Evolutionary conservation across 1,284 basidiomycete genomes (phyloP).

Genomic region (Sporisorium reilianum): DNA sequence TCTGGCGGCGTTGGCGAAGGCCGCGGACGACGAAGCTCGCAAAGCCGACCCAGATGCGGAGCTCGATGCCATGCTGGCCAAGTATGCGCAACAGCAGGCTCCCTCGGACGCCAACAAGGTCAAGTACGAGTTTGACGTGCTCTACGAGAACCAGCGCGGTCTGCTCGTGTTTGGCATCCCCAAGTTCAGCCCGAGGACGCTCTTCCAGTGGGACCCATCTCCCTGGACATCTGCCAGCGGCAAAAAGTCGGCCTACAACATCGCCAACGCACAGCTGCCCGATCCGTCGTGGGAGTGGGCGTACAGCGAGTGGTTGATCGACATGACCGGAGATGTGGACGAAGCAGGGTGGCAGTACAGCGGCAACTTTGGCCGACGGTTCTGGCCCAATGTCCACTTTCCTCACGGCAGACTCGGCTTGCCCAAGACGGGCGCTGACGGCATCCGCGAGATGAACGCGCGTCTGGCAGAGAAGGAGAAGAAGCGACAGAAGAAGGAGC

Average conservation of each 20-base stretch:
- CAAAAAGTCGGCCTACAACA: conserved; percentile 61
- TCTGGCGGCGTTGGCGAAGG: conserved; percentile 33
- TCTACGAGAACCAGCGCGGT: conserved; percentile 67
- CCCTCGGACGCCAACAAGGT: conserved; percentile 47
- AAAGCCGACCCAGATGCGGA: conserved; percentile 46
- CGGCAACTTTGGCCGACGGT: conserved; percentile 58
- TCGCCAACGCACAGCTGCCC: conserved; percentile 66
- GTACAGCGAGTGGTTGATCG: conserved; percentile 66
- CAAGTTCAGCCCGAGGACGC: conserved; percentile 64
- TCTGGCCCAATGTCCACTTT: conserved; percentile 50
- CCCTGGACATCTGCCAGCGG: conserved; percentile 60
- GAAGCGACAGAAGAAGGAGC: conserved; percentile 50
- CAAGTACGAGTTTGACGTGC: conserved; percentile 64
- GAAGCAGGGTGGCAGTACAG: conserved; percentile 69
- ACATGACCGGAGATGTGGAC: conserved; percentile 68
- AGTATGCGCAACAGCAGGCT: conserved; percentile 50
- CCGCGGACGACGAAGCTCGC: conserved; percentile 26
- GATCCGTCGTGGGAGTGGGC: conserved; percentile 69
- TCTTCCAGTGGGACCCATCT: conserved; percentile 65
- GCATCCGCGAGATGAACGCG: conserved; percentile 53
- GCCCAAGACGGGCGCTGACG: conserved; percentile 48
- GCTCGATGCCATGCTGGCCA: conserved; percentile 53
- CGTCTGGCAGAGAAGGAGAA: conserved; percentile 32
- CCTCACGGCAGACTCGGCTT: conserved; percentile 43
- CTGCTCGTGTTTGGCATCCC: conserved; percentile 66